phyloP scores from a whole-genome alignment of 2,329 filamentous ascomycete species.

The Microcyclospora pomicola region DNA sequence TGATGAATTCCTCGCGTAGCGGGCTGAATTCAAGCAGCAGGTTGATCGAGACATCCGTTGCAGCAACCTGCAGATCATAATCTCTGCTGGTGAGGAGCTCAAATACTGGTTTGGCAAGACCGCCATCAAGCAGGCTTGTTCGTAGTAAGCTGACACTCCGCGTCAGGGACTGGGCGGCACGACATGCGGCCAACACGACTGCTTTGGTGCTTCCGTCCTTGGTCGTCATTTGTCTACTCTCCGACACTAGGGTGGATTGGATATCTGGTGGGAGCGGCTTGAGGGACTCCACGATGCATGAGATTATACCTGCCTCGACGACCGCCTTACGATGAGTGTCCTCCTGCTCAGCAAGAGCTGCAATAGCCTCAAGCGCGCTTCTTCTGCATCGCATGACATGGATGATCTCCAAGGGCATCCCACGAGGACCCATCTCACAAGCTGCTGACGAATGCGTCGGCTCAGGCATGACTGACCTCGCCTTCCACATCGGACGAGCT shows the following conservation, averaged over 20 bases:
- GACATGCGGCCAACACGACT: slow-evolving; percentile 75
- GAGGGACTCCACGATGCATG: slow-evolving; percentile 73
- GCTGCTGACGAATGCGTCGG: not conserved
- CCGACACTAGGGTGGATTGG: slow-evolving; percentile 13
- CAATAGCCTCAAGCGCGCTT: slow-evolving; percentile 61
- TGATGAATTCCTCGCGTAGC: slow-evolving; percentile 68
- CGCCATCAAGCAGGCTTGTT: slow-evolving; percentile 76
- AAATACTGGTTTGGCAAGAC: slow-evolving; percentile 64
- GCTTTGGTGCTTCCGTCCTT: slow-evolving; percentile 63
- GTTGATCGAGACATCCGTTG: slow-evolving; percentile 74
- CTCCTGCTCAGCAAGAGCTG: slow-evolving; percentile 66
- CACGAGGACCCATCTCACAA: slow-evolving; percentile 38
- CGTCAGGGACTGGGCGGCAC: slow-evolving; percentile 65
- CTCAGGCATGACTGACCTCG: slow-evolving; percentile 19
- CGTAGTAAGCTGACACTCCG: slow-evolving; percentile 72
- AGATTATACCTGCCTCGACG: slow-evolving; percentile 66
- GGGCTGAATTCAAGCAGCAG: slow-evolving; percentile 79
- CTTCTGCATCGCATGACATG: slow-evolving; percentile 68
- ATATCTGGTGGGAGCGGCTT: slow-evolving; percentile 37
- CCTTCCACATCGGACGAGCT: slow-evolving; percentile 41
- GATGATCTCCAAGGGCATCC: slow-evolving; percentile 45
- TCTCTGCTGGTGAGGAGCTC: slow-evolving; percentile 60
- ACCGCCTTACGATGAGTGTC: slow-evolving; percentile 74
- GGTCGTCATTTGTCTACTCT: slow-evolving; percentile 23
- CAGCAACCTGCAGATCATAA: slow-evolving; percentile 69